These are phyloP conservation scores for Cucumis cinereus DNA, from an alignment of 306 rosid genomes.

Conservation along the genomic window DNA sequence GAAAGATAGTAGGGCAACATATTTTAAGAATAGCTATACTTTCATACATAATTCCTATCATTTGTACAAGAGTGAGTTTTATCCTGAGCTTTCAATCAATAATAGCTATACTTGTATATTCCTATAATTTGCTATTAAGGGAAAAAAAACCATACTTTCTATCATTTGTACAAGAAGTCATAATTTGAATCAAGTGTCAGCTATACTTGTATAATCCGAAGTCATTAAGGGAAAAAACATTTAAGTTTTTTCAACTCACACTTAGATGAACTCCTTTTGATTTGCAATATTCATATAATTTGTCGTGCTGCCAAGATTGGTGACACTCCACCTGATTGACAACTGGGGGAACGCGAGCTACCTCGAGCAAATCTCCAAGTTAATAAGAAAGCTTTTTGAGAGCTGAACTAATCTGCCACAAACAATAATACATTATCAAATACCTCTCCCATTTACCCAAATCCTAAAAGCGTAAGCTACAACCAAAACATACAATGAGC, in stretches of 20 bases:
- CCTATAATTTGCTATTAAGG: too few species aligned
- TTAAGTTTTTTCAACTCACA: conserved; percentile 23
- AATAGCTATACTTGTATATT: too few species aligned
- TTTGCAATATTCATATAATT: conserved; percentile 35
- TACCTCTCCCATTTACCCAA: neutral
- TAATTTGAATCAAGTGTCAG: too few species aligned
- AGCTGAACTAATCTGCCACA: conserved; percentile 48
- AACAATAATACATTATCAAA: neutral
- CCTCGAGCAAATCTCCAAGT: conserved; percentile 31
- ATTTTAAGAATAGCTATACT: neutral
- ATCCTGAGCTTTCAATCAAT: neutral
- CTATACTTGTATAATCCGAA: too few species aligned
- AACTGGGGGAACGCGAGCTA: conserved; percentile 49
- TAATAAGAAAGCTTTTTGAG: conserved; percentile 59
- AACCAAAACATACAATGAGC: neutral
- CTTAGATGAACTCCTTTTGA: conserved; percentile 52
- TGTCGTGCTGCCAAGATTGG: conserved; percentile 49
- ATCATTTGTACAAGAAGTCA: too few species aligned
- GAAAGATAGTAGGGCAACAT: neutral
- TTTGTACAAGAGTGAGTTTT: neutral
- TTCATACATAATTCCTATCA: neutral
- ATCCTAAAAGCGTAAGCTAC: neutral
- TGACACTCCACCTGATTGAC: conserved; percentile 67
- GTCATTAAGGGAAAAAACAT: too few species aligned
- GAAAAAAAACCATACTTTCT: too few species aligned